Conservation (phyloP, 1,284 basidiomycete species). For the Tilletiopsis washingtonensis region DNA sequence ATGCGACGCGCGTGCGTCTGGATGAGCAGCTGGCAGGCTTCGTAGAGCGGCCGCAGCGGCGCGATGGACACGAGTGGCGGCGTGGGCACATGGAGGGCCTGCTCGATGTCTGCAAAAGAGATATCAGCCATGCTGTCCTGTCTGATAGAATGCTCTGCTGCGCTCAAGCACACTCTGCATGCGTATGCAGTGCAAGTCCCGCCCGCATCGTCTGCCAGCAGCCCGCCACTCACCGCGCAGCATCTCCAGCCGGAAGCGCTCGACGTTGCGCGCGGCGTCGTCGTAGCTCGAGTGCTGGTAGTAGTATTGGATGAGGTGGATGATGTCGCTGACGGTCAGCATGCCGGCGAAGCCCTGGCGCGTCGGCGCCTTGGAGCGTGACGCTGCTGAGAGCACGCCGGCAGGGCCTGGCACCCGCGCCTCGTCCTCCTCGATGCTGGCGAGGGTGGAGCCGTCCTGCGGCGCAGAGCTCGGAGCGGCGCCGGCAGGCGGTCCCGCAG, state of each 20-base stretch:
- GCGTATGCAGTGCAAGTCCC: no score
- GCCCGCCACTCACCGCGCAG: constrained; percentile 3
- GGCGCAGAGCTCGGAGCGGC: not conserved
- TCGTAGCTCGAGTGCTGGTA: constrained; percentile 57
- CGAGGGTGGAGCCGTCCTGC: not conserved
- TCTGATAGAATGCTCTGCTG: no score
- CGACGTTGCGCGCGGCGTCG: constrained; percentile 79
- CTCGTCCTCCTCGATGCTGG: not conserved
- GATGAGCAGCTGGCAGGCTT: constrained; percentile 82
- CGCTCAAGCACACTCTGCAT: not conserved
- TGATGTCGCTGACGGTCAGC: constrained; percentile 47
- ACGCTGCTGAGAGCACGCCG: no score
- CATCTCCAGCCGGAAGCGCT: constrained; percentile 76
- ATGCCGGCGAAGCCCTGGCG: constrained; percentile 38
- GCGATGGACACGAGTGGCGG: constrained; percentile 85
- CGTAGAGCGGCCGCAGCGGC: constrained; percentile 74
- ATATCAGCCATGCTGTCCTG: not conserved
- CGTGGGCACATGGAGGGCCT: constrained; percentile 78
- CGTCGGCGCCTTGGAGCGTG: not conserved
- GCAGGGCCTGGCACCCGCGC: no score
- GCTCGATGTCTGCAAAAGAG: constrained; percentile 71
- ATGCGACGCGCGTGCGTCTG: constrained; percentile 90
- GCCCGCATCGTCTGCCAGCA: not conserved
- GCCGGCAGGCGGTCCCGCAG: constrained; percentile 13
- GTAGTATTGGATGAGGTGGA: constrained; percentile 46